Evolutionary conservation across 2,329 filamentous ascomycete species (phyloP), one percentile per base, ranked within the genome.

Genomic region (Colletotrichum truncatum): DNA sequence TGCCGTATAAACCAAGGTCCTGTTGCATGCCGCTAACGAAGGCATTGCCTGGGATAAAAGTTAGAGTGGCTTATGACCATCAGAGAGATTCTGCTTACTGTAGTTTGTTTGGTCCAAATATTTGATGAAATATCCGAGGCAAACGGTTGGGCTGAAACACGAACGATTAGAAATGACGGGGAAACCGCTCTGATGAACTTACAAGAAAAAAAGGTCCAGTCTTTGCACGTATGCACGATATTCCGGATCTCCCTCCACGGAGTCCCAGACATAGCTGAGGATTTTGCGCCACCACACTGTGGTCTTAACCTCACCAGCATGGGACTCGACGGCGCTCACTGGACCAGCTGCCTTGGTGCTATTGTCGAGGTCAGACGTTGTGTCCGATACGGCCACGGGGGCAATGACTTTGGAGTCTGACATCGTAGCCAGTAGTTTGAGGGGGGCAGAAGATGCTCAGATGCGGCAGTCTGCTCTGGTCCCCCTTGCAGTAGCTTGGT

Each of bases 101-200:
- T 79, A 72, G 36, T 79, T 79, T 10, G 73, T 63, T 43, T 73
- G 71, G 43, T 75, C 73, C 4, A 74, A 58, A 30, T 72, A 71
- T 54, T 75, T 60, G 38, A 60, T 64, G 18, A 64, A 64, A 25
- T 60, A 59, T 0, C 61, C 55, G 1, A 60, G n/a, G n/a, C 61
- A 60, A 12, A 60, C 55, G 4, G 59, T 63, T 2, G 59, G 59
- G 28, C 59, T 63, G 14, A 11, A 4, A 1, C 12, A 0, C 2
- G 23, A 9, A 10, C 8, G 9, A n/a, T 11, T 21, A 11, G 25
- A 53, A 3, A 18, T 7, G 0, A 1, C 0, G 43, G 1, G 26
- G 8, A 46, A 14, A 1, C 26, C 23, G 4, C 18, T 14, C 0
- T 2, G 21, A 2, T 11, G 0, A 21, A 10, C 53, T 51, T 28